These are phyloP conservation scores for Darksidea phi DNA, from an alignment of 495 filamentous ascomycete genomes.

Conservation along the genomic window DNA sequence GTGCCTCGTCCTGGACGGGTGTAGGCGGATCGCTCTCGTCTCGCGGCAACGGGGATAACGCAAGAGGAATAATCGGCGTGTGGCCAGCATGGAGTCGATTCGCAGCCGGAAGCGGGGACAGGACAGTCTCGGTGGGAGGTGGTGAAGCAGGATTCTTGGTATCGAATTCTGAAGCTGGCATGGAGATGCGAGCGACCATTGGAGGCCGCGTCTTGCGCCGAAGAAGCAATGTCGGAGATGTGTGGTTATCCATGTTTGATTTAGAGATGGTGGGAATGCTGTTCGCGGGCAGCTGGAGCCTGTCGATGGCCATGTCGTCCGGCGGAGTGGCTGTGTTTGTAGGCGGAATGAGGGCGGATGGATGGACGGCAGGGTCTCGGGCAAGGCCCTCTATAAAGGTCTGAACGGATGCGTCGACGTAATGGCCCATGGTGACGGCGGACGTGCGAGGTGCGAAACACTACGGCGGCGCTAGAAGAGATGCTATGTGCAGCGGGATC, in stretches of 20 bases:
- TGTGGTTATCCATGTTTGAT: background rate
- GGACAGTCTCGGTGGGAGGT: constrained; percentile 4
- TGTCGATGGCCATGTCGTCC: constrained; percentile 18
- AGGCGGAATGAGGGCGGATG: constrained; percentile 7
- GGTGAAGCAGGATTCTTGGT: constrained; percentile 11
- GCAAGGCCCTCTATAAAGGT: constrained; percentile 20
- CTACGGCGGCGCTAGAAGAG: no score
- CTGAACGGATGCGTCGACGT: constrained; percentile 20
- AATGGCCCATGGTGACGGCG: constrained; percentile 6
- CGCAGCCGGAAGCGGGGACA: constrained; percentile 23
- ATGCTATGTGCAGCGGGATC: no score
- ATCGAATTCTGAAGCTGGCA: constrained; percentile 6
- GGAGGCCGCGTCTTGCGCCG: constrained; percentile 9
- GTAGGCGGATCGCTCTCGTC: background rate
- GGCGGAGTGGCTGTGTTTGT: constrained; percentile 8
- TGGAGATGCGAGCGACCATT: constrained; percentile 20
- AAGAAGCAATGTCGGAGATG: constrained; percentile 10
- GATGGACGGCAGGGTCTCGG: constrained; percentile 12
- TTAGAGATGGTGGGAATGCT: background rate
- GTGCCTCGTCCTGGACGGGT: constrained; percentile 5
- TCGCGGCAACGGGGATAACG: constrained; percentile 12
- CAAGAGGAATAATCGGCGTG: constrained; percentile 24
- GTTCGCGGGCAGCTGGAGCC: constrained; percentile 3
- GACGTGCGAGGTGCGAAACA: no score
- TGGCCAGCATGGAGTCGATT: constrained; percentile 33